These are phyloP conservation scores for Knufia petricola DNA, from an alignment of 2,329 filamentous ascomycete genomes.

Conservation along the genomic window DNA sequence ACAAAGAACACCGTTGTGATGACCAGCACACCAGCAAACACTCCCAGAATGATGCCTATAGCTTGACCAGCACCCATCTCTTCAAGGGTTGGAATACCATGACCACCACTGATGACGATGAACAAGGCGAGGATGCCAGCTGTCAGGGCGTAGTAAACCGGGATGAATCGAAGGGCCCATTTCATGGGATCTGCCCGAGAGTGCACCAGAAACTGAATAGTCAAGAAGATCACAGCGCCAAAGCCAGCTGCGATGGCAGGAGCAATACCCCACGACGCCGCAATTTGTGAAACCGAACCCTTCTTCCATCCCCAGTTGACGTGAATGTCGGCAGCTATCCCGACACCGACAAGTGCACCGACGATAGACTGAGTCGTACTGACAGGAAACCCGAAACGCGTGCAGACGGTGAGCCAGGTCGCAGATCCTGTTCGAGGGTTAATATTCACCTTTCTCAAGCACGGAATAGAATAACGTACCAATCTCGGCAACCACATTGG, in stretches of 20 bases:
- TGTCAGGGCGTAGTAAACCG: conserved; percentile 69
- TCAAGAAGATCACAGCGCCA: conserved; percentile 58
- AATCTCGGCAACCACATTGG: no score
- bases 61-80: no score
- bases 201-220: conserved; percentile 64
- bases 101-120: conserved; percentile 75
- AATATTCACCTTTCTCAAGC: no score
- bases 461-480: no score
- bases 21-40: no score
- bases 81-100: no score
- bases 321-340: conserved; percentile 51
- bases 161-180: conserved; percentile 67
- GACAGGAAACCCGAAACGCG: conserved; percentile 61
- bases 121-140: conserved; percentile 62
- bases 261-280: conserved; percentile 62
- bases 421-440: conserved; percentile 58
- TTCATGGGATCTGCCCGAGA: conserved; percentile 60
- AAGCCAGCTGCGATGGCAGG: conserved; percentile 58
- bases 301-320: conserved; percentile 62
- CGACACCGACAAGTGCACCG: conserved; percentile 59
- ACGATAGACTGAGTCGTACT: conserved; percentile 64
- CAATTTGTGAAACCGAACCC: conserved; percentile 62
- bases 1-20: no score
- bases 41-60: no score
- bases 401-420: conserved; percentile 73